Percentiles rank a stretch among this genome's conserved stretches.
Conservation (phyloP, 352 stramenopile genomes). For the Phytopythium sindhum region DNA sequence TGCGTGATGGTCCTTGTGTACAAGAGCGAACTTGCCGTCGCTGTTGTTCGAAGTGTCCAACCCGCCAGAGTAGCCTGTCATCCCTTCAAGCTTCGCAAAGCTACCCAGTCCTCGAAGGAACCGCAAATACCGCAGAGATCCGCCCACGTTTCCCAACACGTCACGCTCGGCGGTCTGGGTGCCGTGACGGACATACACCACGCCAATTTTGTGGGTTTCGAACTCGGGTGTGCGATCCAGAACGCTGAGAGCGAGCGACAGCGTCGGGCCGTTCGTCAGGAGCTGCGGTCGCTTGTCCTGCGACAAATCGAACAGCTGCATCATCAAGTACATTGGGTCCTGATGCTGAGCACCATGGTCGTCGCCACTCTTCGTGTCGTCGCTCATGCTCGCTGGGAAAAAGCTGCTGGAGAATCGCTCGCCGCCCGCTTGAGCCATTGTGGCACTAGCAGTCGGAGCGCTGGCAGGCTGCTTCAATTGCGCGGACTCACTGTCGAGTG, state of each 20-base stretch:
- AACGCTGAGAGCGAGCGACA: constrained; percentile 66
- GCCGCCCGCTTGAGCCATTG: not conserved
- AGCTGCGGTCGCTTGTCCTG: constrained; percentile 51
- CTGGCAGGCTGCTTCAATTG: not conserved
- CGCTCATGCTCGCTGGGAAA: not conserved
- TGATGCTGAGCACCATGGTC: not conserved
- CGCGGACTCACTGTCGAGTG: constrained; percentile 16
- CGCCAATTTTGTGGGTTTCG: constrained; percentile 86
- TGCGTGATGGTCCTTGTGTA: constrained; percentile 63
- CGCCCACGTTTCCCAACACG: constrained; percentile 70
- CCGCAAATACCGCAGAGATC: constrained; percentile 67
- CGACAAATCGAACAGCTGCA: constrained; percentile 74
- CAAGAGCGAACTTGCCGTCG: constrained; percentile 72
- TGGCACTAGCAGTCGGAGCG: not conserved
- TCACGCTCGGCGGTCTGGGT: constrained; percentile 59
- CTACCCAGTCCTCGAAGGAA: constrained; percentile 70
- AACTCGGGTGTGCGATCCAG: constrained; percentile 77
- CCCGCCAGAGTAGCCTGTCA: constrained; percentile 67
- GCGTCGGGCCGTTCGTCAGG: constrained; percentile 44
- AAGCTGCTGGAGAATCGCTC: not conserved
- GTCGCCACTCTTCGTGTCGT: not conserved
- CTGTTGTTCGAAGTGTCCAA: constrained; percentile 66
- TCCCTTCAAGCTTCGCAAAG: constrained; percentile 63
- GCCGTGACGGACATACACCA: constrained; percentile 65
- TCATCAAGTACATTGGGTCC: constrained; percentile 72